Percentiles rank a stretch among this genome's conserved stretches.
phyloP scores from a whole-genome alignment of 1,139 yeast genomes.

The Hansenula lynferdii region DNA sequence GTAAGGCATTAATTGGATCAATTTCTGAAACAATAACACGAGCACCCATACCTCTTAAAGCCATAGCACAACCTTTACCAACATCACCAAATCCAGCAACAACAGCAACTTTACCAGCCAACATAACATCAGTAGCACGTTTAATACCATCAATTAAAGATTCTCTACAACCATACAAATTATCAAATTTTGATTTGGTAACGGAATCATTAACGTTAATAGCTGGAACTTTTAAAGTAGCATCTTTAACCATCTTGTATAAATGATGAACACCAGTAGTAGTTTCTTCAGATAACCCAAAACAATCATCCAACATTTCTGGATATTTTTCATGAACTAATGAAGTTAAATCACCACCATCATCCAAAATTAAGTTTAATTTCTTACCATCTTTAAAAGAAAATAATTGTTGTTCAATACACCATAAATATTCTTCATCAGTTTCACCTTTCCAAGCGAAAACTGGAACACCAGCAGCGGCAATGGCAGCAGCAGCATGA shows the following conservation, averaged over 20 bases:
- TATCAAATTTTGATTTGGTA: slow-evolving; percentile 99
- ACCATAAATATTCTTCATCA: slow-evolving; percentile 99
- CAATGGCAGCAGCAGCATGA: slow-evolving; percentile 99
- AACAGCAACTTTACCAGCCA: slow-evolving; percentile 98
- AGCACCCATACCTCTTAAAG: slow-evolving; percentile 99
- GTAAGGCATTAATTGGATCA: slow-evolving; percentile 99
- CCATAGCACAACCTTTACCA: slow-evolving; percentile 99
- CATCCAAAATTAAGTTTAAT: slow-evolving; percentile 97
- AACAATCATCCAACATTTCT: slow-evolving; percentile 93
- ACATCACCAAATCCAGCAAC: slow-evolving; percentile 99
- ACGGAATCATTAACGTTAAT: slow-evolving; percentile 99
- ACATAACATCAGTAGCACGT: slow-evolving; percentile 99
- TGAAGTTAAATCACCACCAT: slow-evolving; percentile 99
- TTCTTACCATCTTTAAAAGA: slow-evolving; percentile 97
- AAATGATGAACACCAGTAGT: slow-evolving; percentile 99
- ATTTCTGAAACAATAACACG: slow-evolving; percentile 97
- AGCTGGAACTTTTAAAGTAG: slow-evolving; percentile 95
- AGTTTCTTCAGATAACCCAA: slow-evolving; percentile 98
- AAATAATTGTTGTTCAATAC: slow-evolving; percentile 98
- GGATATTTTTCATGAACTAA: slow-evolving; percentile 98
- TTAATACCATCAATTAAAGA: slow-evolving; percentile 98
- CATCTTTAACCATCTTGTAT: slow-evolving; percentile 93
- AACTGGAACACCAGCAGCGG: slow-evolving; percentile 99
- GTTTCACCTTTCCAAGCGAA: slow-evolving; percentile 99
- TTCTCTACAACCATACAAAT: slow-evolving; percentile 99